These are phyloP conservation scores for Camelina hispida DNA, from an alignment of 345 rosid species.

Conservation along the genomic window DNA sequence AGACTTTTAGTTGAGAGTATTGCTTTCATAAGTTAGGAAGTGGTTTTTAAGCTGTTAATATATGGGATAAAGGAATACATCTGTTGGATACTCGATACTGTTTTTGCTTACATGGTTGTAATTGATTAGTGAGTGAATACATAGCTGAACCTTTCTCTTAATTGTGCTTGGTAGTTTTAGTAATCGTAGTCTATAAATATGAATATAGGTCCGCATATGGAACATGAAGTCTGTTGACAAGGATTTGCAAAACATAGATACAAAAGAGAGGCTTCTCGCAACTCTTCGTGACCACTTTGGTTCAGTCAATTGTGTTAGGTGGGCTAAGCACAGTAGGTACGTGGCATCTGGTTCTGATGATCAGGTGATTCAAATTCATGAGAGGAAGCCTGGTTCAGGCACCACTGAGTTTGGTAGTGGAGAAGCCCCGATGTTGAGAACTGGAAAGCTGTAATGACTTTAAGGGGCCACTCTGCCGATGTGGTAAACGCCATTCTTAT, in stretches of 20 bases:
- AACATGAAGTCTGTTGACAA: constrained; percentile 80
- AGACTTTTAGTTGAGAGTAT: neutral
- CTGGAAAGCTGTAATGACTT: constrained; percentile 97
- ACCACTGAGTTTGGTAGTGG: constrained; percentile 98
- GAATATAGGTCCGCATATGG: constrained; percentile 91
- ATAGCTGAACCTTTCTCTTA: constrained; percentile 1
- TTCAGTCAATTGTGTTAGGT: constrained; percentile 98
- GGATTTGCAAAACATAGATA: constrained; percentile 62
- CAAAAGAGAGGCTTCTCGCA: constrained; percentile 84
- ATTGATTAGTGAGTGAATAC: neutral
- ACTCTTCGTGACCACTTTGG: constrained; percentile 98
- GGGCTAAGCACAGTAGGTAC: constrained; percentile 94
- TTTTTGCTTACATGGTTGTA: constrained; percentile 28
- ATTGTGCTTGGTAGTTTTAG: neutral
- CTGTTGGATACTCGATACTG: neutral
- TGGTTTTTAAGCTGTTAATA: neutral
- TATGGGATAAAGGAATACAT: neutral
- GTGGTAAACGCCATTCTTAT: constrained; percentile 65
- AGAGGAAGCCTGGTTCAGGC: constrained; percentile 97
- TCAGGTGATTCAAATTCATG: constrained; percentile 89
- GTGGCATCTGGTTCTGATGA: constrained; percentile 98
- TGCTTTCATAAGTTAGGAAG: neutral
- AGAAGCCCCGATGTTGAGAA: constrained; percentile 96
- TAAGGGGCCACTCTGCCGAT: constrained; percentile 98
- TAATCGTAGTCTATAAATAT: neutral